Percentiles rank a stretch among this genome's conserved stretches.
Conservation (phyloP, 148 eudicot genomes). For the Rhododendron griersonianum region DNA sequence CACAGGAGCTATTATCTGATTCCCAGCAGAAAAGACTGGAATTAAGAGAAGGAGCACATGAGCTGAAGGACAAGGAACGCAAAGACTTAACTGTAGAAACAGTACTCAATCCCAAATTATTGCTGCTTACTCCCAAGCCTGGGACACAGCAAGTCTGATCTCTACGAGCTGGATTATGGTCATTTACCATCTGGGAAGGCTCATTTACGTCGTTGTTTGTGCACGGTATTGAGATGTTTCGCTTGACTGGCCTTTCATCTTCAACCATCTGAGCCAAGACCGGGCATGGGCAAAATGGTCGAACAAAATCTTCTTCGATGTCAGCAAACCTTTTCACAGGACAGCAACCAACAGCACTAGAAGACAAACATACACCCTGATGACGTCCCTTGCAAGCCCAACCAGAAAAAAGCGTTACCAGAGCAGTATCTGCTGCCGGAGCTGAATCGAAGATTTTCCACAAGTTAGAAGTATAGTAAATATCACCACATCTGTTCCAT, state of each 20-base stretch:
- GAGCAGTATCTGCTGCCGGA: slow-evolving; percentile 68
- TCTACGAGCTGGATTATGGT: slow-evolving; percentile 34
- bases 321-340: slow-evolving; percentile 46
- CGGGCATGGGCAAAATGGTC: slow-evolving; percentile 32
- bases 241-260: slow-evolving; percentile 41
- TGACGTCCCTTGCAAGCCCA: slow-evolving; percentile 94
- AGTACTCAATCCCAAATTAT: slow-evolving; percentile 44
- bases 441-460: slow-evolving; percentile 45
- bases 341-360: slow-evolving; percentile 68
- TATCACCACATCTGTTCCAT: not conserved
- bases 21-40: slow-evolving; percentile 96
- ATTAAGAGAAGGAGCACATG: slow-evolving; percentile 81
- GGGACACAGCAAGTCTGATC: slow-evolving; percentile 85
- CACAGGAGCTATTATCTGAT: slow-evolving; percentile 53
- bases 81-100: slow-evolving; percentile 66
- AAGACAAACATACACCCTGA: slow-evolving; percentile 57
- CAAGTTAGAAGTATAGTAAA: slow-evolving; percentile 10
- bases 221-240: slow-evolving; percentile 28
- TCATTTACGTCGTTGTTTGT: slow-evolving; percentile 23
- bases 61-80: slow-evolving; percentile 77
- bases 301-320: slow-evolving; percentile 33
- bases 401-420: slow-evolving; percentile 90
- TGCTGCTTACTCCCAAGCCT: slow-evolving; percentile 71
- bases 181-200: slow-evolving; percentile 24
- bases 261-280: slow-evolving; percentile 25